phyloP scores from a whole-genome alignment of 805 yeast species.

The Zygoascus bituminiphila region DNA sequence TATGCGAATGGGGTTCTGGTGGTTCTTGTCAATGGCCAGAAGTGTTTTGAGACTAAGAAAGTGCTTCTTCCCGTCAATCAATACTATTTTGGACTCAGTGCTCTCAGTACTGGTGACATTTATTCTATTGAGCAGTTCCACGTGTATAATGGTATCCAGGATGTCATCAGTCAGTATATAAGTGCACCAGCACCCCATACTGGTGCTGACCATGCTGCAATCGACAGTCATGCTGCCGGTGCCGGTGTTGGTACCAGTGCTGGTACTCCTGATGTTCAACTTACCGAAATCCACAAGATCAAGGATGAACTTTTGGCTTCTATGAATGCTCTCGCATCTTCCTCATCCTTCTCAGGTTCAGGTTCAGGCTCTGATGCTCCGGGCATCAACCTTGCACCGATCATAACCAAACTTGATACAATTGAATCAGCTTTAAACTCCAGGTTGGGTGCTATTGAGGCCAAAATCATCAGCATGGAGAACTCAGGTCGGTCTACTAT shows the following conservation, averaged over 20 bases:
- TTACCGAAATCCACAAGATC: not conserved
- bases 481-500: not conserved
- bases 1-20: constrained; percentile 26
- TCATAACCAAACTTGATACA: not conserved
- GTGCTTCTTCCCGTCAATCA: constrained; percentile 27
- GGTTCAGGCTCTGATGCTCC: not conserved
- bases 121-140: constrained; percentile 15
- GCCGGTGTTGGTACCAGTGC: not conserved
- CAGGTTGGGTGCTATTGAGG: constrained; percentile 2
- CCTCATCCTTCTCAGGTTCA: not conserved
- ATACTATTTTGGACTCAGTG: constrained; percentile 30
- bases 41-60: constrained; percentile 28
- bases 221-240: not conserved
- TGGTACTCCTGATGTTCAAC: not conserved
- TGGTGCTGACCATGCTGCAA: not conserved
- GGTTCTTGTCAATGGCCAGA: constrained; percentile 32
- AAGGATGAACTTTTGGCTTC: not conserved
- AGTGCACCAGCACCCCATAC: not conserved
- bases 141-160: constrained; percentile 10
- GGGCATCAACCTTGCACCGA: not conserved
- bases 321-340: not conserved
- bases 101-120: constrained; percentile 19
- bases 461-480: not conserved
- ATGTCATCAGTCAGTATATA: not conserved
- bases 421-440: not conserved